Percentiles rank a stretch among this genome's conserved stretches.
phyloP scores from a whole-genome alignment of 805 yeast genomes.

The Candida andamanensis region DNA sequence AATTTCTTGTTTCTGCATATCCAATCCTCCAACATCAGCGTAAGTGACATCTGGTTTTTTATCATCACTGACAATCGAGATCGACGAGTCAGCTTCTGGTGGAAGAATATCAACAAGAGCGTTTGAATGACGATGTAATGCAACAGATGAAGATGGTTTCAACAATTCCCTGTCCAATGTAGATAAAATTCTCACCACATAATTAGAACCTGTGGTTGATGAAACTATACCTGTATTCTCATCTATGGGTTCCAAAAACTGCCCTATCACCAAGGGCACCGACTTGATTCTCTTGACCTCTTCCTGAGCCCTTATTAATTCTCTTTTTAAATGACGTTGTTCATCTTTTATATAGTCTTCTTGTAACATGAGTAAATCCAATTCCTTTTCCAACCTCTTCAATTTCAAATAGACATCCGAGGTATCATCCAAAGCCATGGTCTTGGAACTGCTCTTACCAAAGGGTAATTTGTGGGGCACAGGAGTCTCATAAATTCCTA shows the following conservation, averaged over 20 bases:
- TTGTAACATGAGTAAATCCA: conserved; percentile 78
- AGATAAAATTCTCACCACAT: conserved; percentile 90
- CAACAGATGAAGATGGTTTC: conserved; percentile 93
- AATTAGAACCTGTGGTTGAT: conserved; percentile 95
- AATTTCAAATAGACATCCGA: conserved; percentile 76
- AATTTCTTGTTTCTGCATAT: conserved; percentile 98
- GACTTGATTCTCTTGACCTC: conserved; percentile 97
- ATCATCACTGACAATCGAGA: conserved; percentile 89
- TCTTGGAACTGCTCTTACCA: conserved; percentile 2
- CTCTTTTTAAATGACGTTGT: conserved; percentile 92
- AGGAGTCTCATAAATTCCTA: conserved; percentile 23
- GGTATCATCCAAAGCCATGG: conserved; percentile 22
- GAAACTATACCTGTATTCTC: conserved; percentile 95
- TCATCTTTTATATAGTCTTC: conserved; percentile 98
- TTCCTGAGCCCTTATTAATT: conserved; percentile 93
- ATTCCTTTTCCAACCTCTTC: conserved; percentile 86
- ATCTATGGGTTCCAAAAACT: conserved; percentile 95
- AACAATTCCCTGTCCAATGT: conserved; percentile 92
- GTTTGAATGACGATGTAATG: conserved; percentile 96
- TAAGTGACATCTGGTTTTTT: conserved; percentile 91
- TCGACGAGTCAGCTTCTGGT: conserved; percentile 97
- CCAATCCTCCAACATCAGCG: conserved; percentile 98
- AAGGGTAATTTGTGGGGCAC: background rate
- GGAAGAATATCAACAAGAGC: conserved; percentile 96
- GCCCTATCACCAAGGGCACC: conserved; percentile 97